These are phyloP conservation scores for Globisporangium cederbergense DNA, from an alignment of 352 stramenopile genomes.

Conservation along the genomic window DNA sequence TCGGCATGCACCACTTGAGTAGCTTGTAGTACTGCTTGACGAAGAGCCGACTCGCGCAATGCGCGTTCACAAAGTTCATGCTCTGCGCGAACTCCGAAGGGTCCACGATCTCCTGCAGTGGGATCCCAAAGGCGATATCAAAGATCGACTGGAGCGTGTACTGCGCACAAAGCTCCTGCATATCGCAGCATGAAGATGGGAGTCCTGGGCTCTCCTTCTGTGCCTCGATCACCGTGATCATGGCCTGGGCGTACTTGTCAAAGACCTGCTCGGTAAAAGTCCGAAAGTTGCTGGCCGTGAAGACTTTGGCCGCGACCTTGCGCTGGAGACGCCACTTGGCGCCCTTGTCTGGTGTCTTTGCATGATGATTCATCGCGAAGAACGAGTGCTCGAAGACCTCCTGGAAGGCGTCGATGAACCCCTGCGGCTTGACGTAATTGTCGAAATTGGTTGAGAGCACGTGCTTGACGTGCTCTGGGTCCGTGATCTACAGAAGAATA, in stretches of 20 bases:
- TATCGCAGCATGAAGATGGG: constrained; percentile 28
- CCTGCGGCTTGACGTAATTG: constrained; percentile 75
- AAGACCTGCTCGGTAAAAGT: constrained; percentile 48
- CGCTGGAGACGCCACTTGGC: constrained; percentile 68
- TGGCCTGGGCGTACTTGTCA: constrained; percentile 31
- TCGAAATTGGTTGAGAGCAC: constrained; percentile 55
- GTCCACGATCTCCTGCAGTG: constrained; percentile 30
- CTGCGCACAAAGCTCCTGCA: constrained; percentile 44
- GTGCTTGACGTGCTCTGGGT: constrained; percentile 63
- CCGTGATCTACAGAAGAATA: constrained; percentile 33
- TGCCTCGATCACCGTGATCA: constrained; percentile 16
- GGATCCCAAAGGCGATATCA: constrained; percentile 52
- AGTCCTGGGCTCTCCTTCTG: background rate
- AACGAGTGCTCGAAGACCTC: constrained; percentile 73
- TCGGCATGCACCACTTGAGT: constrained; percentile 55
- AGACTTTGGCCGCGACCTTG: constrained; percentile 86
- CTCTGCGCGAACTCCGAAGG: constrained; percentile 30
- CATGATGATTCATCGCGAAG: constrained; percentile 61
- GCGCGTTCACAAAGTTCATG: constrained; percentile 57
- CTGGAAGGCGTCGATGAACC: constrained; percentile 60
- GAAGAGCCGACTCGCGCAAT: constrained; percentile 54
- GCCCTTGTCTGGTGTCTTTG: constrained; percentile 45
- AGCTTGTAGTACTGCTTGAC: constrained; percentile 67
- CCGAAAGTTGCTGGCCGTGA: constrained; percentile 63
- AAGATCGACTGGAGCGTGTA: constrained; percentile 62